Conservation (phyloP, 2,329 filamentous ascomycete genomes). For the Macrophomina pseudophaseolina region DNA sequence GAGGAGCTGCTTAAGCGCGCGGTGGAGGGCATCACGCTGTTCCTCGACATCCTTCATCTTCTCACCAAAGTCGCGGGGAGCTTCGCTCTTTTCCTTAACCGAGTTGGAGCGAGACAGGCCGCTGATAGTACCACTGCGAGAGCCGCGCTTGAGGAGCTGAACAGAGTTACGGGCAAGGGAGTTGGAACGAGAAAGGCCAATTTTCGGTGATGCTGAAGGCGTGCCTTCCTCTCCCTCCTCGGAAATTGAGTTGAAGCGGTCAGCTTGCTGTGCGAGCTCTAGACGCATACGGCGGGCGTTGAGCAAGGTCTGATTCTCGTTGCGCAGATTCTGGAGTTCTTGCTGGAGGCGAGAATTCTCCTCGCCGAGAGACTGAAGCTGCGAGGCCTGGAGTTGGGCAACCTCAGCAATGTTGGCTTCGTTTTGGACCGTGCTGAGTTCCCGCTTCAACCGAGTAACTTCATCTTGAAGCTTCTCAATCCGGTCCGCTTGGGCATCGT, state of each 20-base stretch:
- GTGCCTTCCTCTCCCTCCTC: constrained; percentile 58
- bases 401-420: constrained; percentile 58
- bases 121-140: background rate
- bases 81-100: constrained; percentile 37
- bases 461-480: constrained; percentile 26
- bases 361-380: constrained; percentile 75
- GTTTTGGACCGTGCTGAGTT: constrained; percentile 21
- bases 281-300: constrained; percentile 56
- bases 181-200: constrained; percentile 68
- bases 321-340: constrained; percentile 57
- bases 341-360: constrained; percentile 82
- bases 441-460: constrained; percentile 15
- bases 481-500: constrained; percentile 22
- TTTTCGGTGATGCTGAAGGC: constrained; percentile 39
- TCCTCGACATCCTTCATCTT: constrained; percentile 90
- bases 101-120: constrained; percentile 60
- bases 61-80: constrained; percentile 70
- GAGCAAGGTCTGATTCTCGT: constrained; percentile 66
- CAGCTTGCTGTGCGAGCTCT: constrained; percentile 50
- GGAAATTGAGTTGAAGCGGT: constrained; percentile 64
- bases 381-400: constrained; percentile 74
- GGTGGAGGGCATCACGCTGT: constrained; percentile 90
- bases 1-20: constrained; percentile 81
- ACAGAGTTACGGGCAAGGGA: constrained; percentile 65
- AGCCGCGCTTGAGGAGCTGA: constrained; percentile 44